Conservation (phyloP, 1,284 basidiomycete species). For the Dichomitus squalens region DNA sequence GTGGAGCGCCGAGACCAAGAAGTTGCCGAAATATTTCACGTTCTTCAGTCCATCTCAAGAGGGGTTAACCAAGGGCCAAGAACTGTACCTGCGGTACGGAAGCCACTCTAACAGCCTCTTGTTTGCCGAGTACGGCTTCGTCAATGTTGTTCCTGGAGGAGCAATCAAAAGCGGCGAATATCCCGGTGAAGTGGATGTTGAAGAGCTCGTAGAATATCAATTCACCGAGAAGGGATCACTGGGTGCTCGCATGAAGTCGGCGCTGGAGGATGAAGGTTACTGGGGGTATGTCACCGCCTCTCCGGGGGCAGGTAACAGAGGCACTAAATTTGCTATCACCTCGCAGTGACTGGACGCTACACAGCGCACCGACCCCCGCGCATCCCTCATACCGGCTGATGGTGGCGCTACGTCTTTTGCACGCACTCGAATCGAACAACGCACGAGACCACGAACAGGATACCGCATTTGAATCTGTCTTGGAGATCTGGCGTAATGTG, state of each 20-base stretch:
- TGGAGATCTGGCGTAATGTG: slow-evolving; percentile 59
- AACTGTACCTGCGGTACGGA: slow-evolving; percentile 79
- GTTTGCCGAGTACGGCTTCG: slow-evolving; percentile 87
- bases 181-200: slow-evolving; percentile 63
- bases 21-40: slow-evolving; percentile 36
- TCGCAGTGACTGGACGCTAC: slow-evolving; percentile 76
- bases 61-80: slow-evolving; percentile 50
- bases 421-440: slow-evolving; percentile 35
- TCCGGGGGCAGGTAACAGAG: background rate
- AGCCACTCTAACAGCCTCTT: slow-evolving; percentile 71
- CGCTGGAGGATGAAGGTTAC: slow-evolving; percentile 64
- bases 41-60: slow-evolving; percentile 53
- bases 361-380: slow-evolving; percentile 56
- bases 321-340: background rate
- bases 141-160: slow-evolving; percentile 40
- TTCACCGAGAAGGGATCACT: slow-evolving; percentile 40
- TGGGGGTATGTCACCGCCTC: slow-evolving; percentile 62
- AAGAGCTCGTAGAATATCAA: slow-evolving; percentile 54
- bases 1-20: slow-evolving; percentile 24
- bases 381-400: slow-evolving; percentile 79
- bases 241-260: slow-evolving; percentile 47
- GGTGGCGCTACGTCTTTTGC: slow-evolving; percentile 67
- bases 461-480: slow-evolving; percentile 11
- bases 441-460: background rate
- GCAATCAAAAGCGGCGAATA: slow-evolving; percentile 34